Evolutionary conservation across 371 early-diverging fungal genomes (phyloP).

Genomic region (Circinella minor): DNA sequence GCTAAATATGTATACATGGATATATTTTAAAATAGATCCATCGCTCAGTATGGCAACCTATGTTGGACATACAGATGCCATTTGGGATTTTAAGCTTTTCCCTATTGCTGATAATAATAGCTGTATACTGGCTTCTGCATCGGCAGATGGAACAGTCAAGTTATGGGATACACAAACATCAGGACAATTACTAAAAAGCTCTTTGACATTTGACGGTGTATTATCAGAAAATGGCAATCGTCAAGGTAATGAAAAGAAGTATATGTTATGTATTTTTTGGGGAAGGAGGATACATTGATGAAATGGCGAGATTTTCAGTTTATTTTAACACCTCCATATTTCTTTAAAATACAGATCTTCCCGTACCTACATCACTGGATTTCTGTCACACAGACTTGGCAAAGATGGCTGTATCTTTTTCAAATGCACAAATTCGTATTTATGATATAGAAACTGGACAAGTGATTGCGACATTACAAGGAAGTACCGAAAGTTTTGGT

Average conservation of each 20-base stretch:
- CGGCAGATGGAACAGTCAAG: slow-evolving; percentile 84
- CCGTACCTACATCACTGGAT: slow-evolving; percentile 72
- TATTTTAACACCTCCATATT: background rate
- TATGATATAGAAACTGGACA: slow-evolving; percentile 84
- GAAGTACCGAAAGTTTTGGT: slow-evolving; percentile 70
- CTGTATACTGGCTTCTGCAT: slow-evolving; percentile 72
- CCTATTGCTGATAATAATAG: slow-evolving; percentile 43
- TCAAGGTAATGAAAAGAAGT: slow-evolving; percentile 14
- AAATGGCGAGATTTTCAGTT: background rate
- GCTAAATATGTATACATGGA: slow-evolving; percentile 4
- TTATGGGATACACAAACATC: slow-evolving; percentile 75
- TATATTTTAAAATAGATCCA: slow-evolving; percentile 43
- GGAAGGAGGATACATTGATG: background rate
- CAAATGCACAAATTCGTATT: slow-evolving; percentile 67
- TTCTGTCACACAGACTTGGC: slow-evolving; percentile 66
- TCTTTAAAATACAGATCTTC: slow-evolving; percentile 9
- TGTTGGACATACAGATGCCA: slow-evolving; percentile 82
- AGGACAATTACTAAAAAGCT: slow-evolving; percentile 50
- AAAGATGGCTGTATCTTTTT: slow-evolving; percentile 71
- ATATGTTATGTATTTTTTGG: too few species aligned
- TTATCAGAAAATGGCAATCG: slow-evolving; percentile 13
- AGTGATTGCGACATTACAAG: slow-evolving; percentile 53
- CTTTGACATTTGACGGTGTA: slow-evolving; percentile 53
- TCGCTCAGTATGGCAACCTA: slow-evolving; percentile 62
- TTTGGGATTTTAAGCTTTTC: slow-evolving; percentile 85